Percentiles rank a stretch among this genome's conserved stretches.
Conservation (phyloP, 495 filamentous ascomycete genomes). For the Penicillium subrubescens region DNA sequence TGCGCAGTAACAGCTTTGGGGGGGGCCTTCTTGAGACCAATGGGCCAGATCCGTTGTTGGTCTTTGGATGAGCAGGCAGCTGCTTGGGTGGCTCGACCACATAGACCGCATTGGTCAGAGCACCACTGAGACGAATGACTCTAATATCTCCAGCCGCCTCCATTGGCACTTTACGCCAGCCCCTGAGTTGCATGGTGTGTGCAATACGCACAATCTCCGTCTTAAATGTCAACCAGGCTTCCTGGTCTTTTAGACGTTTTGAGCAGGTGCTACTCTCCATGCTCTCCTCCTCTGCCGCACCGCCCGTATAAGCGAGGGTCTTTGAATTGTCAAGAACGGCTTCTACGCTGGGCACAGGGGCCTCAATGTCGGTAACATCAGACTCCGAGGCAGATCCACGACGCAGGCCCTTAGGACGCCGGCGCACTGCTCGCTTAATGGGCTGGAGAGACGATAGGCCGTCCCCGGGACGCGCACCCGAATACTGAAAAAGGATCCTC, state of each 20-base stretch:
- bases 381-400: slow-evolving; percentile 70
- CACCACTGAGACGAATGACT: slow-evolving; percentile 86
- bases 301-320: slow-evolving; percentile 72
- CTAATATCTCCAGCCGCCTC: slow-evolving; percentile 70
- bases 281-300: slow-evolving; percentile 48
- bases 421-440: slow-evolving; percentile 35
- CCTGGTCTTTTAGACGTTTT: slow-evolving; percentile 62
- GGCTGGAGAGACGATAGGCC: slow-evolving; percentile 40
- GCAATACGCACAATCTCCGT: slow-evolving; percentile 83
- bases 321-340: slow-evolving; percentile 84
- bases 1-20: slow-evolving; percentile 81
- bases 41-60: slow-evolving; percentile 38
- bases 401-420: slow-evolving; percentile 39
- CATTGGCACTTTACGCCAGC: slow-evolving; percentile 83
- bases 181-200: slow-evolving; percentile 85
- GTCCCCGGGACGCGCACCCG: slow-evolving; percentile 31
- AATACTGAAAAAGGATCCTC: slow-evolving; percentile 63
- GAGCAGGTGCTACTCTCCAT: slow-evolving; percentile 28
- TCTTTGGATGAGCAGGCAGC: slow-evolving; percentile 40
- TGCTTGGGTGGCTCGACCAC: slow-evolving; percentile 80
- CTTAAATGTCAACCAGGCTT: slow-evolving; percentile 82
- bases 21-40: slow-evolving; percentile 52
- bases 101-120: slow-evolving; percentile 94
- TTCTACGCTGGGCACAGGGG: slow-evolving; percentile 75
- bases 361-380: slow-evolving; percentile 72